Conservation (phyloP, 768 basidiomycete genomes). For the Suillus lakei region DNA sequence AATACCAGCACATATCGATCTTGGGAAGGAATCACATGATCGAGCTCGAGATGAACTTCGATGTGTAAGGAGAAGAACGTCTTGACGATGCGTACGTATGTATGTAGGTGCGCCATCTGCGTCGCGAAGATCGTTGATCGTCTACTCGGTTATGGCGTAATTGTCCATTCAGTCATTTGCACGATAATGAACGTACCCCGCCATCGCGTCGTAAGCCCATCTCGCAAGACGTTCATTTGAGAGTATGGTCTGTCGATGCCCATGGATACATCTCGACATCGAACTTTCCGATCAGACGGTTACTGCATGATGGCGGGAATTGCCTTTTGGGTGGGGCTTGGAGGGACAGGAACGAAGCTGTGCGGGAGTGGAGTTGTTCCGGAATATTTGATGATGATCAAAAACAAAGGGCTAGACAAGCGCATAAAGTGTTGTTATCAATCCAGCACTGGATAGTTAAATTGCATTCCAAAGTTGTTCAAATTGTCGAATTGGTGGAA, state of each 20-base stretch:
- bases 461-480: not conserved
- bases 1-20: not conserved
- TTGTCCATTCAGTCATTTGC: not conserved
- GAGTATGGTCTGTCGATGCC: not conserved
- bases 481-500: not conserved
- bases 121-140: not conserved
- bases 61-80: not conserved
- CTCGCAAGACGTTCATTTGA: not conserved
- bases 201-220: slow-evolving; percentile 1
- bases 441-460: not conserved
- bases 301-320: not conserved
- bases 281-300: not conserved
- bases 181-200: not conserved
- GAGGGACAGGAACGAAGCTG: not conserved
- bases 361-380: not conserved
- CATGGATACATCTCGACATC: not conserved
- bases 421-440: not conserved
- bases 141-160: not conserved
- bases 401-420: not conserved
- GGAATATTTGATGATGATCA: not conserved
- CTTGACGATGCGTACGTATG: slow-evolving; percentile 1
- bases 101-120: not conserved
- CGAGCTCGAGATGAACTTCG: not conserved
- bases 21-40: not conserved
- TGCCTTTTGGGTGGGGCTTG: slow-evolving; percentile 1